Conservation (phyloP, 163 green algal species). For the Coccomyxa subellipsoidea region DNA sequence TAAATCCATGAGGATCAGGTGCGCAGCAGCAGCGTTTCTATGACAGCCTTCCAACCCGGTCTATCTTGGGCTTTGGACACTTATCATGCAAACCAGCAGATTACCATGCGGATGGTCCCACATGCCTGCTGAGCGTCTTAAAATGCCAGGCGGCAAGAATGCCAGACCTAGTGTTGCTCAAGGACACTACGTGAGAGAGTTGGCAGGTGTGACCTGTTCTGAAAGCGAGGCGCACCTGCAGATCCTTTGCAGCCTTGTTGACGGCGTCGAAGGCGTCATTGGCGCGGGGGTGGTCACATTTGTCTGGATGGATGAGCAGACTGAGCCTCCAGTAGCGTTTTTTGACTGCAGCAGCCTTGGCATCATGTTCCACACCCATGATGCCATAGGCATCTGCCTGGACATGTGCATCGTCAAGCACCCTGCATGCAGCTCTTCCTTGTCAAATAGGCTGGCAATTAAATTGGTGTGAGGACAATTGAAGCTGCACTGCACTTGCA, state of each 20-base stretch:
- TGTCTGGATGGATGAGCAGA: conserved; percentile 88
- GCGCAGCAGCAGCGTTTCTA: too few relatives aligned
- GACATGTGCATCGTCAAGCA: conserved; percentile 7
- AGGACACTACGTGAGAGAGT: too few relatives aligned
- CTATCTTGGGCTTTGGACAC: too few relatives aligned
- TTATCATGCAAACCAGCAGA: too few relatives aligned
- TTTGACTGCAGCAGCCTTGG: conserved; percentile 55
- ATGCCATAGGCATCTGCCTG: conserved; percentile 64
- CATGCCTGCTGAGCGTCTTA: too few relatives aligned
- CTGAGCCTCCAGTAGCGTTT: conserved; percentile 81
- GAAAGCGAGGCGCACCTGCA: conserved; percentile 36
- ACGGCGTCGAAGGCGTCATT: conserved; percentile 76
- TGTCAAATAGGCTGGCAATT: too few relatives aligned
- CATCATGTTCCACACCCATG: conserved; percentile 51
- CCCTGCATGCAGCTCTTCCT: conserved; percentile 8
- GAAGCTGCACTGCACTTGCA: not conserved
- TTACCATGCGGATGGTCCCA: too few relatives aligned
- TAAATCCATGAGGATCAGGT: too few relatives aligned
- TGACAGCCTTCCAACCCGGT: too few relatives aligned
- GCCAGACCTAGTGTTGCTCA: too few relatives aligned
- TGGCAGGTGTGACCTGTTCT: not conserved
- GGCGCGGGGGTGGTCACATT: conserved; percentile 73
- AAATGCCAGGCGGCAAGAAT: too few relatives aligned
- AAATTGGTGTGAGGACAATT: too few relatives aligned
- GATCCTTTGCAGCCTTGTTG: conserved; percentile 55